Evolutionary conservation across 2,329 filamentous ascomycete species (phyloP), one percentile per base, ranked within the genome.

Genomic region (Fusarium fujikuroi): DNA sequence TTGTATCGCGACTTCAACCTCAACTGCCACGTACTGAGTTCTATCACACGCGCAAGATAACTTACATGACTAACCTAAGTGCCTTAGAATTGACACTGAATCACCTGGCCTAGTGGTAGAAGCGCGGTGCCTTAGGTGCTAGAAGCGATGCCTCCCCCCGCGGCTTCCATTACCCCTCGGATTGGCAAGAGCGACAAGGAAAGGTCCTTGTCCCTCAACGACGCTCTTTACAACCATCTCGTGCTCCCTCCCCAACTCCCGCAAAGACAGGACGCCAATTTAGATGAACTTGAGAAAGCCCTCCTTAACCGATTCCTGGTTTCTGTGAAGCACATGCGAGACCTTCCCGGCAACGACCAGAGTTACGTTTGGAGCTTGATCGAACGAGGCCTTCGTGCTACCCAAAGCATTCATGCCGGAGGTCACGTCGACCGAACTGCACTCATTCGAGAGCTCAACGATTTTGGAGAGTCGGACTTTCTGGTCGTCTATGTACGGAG

Each of bases 191-290:
- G 57, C 21, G 42, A 25, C 23, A 54, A 49, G 9, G 59, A 75
- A 37, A 37, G 44, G 21, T 23, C 34, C 21, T 46, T 70, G 18
- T 73, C 62, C 15, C 30, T 76, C n/a, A 50, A 61, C 14, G 73
- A 77, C 9, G 70, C 73, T 5, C 37, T 78, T 9, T 78, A 74
- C 28, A 73, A 78, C n/a, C 76, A 78, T 23, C 70, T 78, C 12
- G 74, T 64, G 4, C 40, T 78, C 4, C 76, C 76, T 5, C 75
- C 71, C 0, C 60, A 72, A 8, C 75, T 78, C 18, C 76, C 76
- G 18, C 74, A 77, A 28, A 57, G 60, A 3, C 63, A 75, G 25
- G 76, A 78, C 16, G 44, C 67, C 7, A 68, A 77, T 15, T 3
- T 70, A 2, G 39, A 28, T 30, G 63, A 69, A 2, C 59, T 77